phyloP scores from a whole-genome alignment of 306 rosid species.

The Casuarina glauca region DNA sequence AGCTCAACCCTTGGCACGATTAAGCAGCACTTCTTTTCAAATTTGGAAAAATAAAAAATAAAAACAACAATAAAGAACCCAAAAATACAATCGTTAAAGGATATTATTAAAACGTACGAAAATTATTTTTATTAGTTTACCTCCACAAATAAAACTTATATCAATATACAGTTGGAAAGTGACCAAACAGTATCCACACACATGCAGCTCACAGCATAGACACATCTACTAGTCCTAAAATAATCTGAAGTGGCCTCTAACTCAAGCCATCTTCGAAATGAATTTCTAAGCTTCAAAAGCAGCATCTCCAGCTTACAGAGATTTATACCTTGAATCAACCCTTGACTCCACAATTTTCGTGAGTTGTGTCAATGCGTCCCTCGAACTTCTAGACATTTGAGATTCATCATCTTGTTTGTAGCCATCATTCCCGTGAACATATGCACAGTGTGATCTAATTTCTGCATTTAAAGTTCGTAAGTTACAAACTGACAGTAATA shows the following conservation, averaged over 20 bases:
- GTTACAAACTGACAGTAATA: constrained; percentile 1
- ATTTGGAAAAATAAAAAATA: no score
- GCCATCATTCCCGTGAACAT: constrained; percentile 47
- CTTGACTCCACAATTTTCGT: constrained; percentile 55
- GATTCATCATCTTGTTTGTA: constrained; percentile 54
- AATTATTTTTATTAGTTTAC: background rate
- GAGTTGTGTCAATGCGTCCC: constrained; percentile 70
- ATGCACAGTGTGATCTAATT: constrained; percentile 53
- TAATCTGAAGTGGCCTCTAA: constrained; percentile 6
- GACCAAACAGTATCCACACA: background rate
- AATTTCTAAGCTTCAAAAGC: constrained; percentile 14
- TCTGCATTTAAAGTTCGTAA: constrained; percentile 46
- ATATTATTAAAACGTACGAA: background rate
- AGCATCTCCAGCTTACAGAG: background rate
- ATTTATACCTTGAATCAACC: constrained; percentile 55
- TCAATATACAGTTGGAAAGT: background rate
- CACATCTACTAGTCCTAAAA: background rate
- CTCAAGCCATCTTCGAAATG: background rate
- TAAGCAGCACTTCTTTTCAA: no score
- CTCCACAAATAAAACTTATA: background rate
- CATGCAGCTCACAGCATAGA: background rate
- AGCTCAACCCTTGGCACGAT: no score
- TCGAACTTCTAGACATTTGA: constrained; percentile 48
- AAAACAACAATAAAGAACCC: no score
- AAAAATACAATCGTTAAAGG: no score